Evolutionary conservation across 106 monocot genomes (phyloP), one percentile per base, ranked within the genome.

Genomic region (Acorus calamus): DNA sequence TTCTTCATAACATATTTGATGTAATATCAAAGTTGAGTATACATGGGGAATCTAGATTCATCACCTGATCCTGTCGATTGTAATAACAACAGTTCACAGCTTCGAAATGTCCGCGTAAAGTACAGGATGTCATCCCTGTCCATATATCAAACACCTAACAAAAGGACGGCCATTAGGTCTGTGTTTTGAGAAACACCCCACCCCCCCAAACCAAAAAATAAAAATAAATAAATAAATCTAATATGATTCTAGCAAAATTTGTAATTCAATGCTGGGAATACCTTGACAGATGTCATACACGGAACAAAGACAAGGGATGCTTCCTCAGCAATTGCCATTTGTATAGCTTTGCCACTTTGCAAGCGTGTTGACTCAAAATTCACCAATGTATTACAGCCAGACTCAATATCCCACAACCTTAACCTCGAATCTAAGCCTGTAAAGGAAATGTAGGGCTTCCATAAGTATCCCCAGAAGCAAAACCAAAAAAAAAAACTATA

Each of bases 371-470:
- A 73, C 68, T 98, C 91, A 75, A 65, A 91, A 57, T 88, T 91
- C 4, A 92, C 85, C 63, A 88, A 77, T n/a, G 88, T 98, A 66
- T 98, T 91, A 60, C 78, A 74, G 48, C 91, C 96, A 67, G 96
- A 98, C 59, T 88, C 85, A 52, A 98, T 73, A 66, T 98, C 96
- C 96, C 96, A 98, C 64, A 98, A 60, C 50, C 85, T 76, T 67
- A 98, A 66, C 43, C 88, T 83, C 49, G 96, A 91, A 74, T 98
- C 91, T 0, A 91, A 98, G 2, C 91, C 96, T 98, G 80, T 14
- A 63, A 71, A 62, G 45, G 9, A 41, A 8, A 45, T 12, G 12
- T 8, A 4, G 13, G 2, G 4, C 11, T 11, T 11, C 55, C 11
- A 11, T 11, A 2, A 55, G 4, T 55, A 4, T 10, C 7, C 11